Percentiles rank a stretch among this genome's conserved stretches.
phyloP scores from a whole-genome alignment of 345 rosid species.

The Euclidium syriacum region DNA sequence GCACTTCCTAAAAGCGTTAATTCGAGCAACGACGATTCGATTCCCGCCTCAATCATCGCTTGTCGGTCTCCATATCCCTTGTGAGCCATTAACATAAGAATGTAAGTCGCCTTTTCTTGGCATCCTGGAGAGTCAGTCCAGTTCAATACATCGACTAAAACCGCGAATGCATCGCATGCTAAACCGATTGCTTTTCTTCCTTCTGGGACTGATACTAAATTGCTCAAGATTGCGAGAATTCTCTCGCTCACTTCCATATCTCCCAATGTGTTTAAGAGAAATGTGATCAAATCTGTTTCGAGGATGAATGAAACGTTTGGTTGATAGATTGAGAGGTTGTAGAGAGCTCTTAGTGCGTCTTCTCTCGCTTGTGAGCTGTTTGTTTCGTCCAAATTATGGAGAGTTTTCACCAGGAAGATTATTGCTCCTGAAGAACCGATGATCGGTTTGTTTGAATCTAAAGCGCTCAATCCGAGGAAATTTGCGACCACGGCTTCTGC shows the following conservation, averaged over 20 bases:
- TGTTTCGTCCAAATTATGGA: conserved; percentile 36
- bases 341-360: conserved; percentile 85
- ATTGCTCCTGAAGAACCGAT: conserved; percentile 93
- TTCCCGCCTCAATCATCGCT: conserved; percentile 89
- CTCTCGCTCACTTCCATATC: conserved; percentile 94
- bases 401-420: conserved; percentile 59
- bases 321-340: conserved; percentile 71
- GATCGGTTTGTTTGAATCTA: conserved; percentile 82
- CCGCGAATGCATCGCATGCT: conserved; percentile 55
- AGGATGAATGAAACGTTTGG: conserved; percentile 51
- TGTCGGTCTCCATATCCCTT: conserved; percentile 81
- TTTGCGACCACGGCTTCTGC: conserved; percentile 89
- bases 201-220: conserved; percentile 66
- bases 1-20: conserved; percentile 85
- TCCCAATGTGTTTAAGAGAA: conserved; percentile 59
- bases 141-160: conserved; percentile 77
- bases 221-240: conserved; percentile 76
- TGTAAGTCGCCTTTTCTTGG: conserved; percentile 87
- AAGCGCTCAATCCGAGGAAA: conserved; percentile 87
- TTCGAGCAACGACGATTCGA: conserved; percentile 76
- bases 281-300: conserved; percentile 56
- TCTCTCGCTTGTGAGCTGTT: conserved; percentile 66
- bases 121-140: conserved; percentile 90
- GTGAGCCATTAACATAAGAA: conserved; percentile 93
- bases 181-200: conserved; percentile 71